Evolutionary conservation across 1,284 basidiomycete genomes (phyloP), one percentile per base, ranked within the genome.

Genomic region (Volvariella volvacea): DNA sequence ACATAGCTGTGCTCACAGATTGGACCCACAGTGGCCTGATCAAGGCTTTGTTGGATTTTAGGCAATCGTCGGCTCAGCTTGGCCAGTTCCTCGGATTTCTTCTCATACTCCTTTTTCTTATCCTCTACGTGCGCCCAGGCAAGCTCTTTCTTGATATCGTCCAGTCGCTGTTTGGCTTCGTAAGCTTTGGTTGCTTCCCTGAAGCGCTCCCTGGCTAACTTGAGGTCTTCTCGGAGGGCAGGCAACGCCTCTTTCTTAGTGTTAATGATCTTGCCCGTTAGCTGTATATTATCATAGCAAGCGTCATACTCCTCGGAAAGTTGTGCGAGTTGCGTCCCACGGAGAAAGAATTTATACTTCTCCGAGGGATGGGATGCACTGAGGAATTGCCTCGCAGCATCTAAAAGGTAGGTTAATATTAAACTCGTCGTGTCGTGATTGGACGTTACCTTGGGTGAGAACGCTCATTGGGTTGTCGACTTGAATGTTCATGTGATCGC

Each of bases 391-490:
- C 92, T 76, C 1, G 82, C 78, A 40, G 76, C 59, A 57, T 71
- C 67, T 74, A 44, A 6, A 41, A 7, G 39, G 15, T 6, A 30
- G 21, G 21, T 15, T 32, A 33, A 34, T 28, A 41, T 22, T 39
- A 15, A 21, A 16, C 32, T 52, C 7, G 4, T 22, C 25, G 28
- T 3, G 19, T 2, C 21, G 12, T 14, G 31, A 21, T 52, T 66
- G 19, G 20, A 10, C 49, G 56, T 38, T 60, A 75, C 90, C 91
- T 73, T 96, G 93, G 1, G 91, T 95, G 25, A 95, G 72, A 32
- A 99, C 84, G 50, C 93, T 96, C 76, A 98, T 83, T 0, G 94
- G 94, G 56, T 97, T 97, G 60, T 99, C 96, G 48, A 98, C 89
- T 57, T 93, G 91, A 48, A 99, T 92, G 58, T 92, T 91, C 82